These are phyloP conservation scores for Obelidium mucronatum DNA, from an alignment of 192 early-diverging fungal species.

Conservation along the genomic window DNA sequence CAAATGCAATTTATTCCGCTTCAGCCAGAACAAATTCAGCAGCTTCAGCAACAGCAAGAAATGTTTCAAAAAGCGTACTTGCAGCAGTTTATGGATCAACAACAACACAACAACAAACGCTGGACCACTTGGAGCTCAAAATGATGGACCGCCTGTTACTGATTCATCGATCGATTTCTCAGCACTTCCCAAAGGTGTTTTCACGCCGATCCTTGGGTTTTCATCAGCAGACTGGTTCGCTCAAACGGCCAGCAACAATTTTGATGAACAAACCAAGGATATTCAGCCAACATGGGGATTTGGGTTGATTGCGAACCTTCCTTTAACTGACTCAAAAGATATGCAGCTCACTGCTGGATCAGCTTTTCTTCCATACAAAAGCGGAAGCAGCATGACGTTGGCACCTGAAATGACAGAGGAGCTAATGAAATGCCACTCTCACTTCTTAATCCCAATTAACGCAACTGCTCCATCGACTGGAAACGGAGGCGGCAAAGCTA, in stretches of 20 bases:
- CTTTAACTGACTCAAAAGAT: neutral
- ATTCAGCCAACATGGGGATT: neutral
- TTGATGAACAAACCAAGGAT: neutral
- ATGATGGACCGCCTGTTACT: too few species aligned
- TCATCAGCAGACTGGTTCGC: neutral
- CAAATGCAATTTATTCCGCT: conserved; percentile 4
- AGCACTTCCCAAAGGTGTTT: neutral
- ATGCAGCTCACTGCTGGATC: too few species aligned
- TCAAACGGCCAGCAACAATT: neutral
- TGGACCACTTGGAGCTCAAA: neutral
- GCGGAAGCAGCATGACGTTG: neutral
- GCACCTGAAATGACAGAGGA: too few species aligned
- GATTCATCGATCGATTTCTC: too few species aligned
- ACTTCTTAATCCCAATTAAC: too few species aligned
- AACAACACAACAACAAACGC: neutral
- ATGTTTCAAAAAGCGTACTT: neutral
- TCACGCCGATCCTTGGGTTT: neutral
- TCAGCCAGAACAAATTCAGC: conserved; percentile 2
- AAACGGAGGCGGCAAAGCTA: neutral
- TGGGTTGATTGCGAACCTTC: neutral
- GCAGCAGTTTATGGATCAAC: neutral
- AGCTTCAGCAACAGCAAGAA: conserved; percentile 10
- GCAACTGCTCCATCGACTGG: neutral
- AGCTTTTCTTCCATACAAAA: neutral
- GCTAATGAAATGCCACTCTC: too few species aligned